A percentile compares a stretch with the other conserved stretches of the same genome.
Conservation (phyloP, 306 rosid genomes). For the Fragaria nilgerrensis region DNA sequence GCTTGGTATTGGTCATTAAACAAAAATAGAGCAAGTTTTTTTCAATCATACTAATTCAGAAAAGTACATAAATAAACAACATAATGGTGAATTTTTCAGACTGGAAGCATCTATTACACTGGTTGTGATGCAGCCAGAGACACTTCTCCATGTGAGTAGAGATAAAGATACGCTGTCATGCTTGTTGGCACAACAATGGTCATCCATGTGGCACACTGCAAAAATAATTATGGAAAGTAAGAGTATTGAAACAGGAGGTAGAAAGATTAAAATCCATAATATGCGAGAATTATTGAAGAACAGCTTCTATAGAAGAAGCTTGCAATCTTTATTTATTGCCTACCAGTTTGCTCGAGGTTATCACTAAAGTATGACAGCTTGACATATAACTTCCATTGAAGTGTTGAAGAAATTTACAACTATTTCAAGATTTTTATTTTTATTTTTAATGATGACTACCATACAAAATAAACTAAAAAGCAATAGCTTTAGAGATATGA, state of each 20-base stretch:
- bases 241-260: background rate
- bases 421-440: background rate
- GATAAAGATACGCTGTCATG: constrained; percentile 95
- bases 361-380: background rate
- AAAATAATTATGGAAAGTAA: constrained; percentile 9
- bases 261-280: background rate
- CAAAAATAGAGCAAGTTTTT: background rate
- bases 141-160: constrained; percentile 97
- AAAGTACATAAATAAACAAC: background rate
- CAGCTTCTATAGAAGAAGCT: background rate
- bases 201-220: constrained; percentile 99
- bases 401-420: background rate
- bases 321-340: background rate
- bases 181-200: constrained; percentile 91
- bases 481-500: background rate
- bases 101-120: constrained; percentile 99
- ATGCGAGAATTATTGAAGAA: background rate
- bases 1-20: background rate
- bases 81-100: constrained; percentile 22
- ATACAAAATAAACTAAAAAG: background rate
- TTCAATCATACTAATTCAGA: background rate
- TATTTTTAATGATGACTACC: background rate
- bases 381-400: background rate
- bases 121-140: constrained; percentile 99
- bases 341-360: constrained; percentile 1